These are phyloP conservation scores for Rhizophora apiculata DNA, from an alignment of 345 rosid species.

Conservation along the genomic window DNA sequence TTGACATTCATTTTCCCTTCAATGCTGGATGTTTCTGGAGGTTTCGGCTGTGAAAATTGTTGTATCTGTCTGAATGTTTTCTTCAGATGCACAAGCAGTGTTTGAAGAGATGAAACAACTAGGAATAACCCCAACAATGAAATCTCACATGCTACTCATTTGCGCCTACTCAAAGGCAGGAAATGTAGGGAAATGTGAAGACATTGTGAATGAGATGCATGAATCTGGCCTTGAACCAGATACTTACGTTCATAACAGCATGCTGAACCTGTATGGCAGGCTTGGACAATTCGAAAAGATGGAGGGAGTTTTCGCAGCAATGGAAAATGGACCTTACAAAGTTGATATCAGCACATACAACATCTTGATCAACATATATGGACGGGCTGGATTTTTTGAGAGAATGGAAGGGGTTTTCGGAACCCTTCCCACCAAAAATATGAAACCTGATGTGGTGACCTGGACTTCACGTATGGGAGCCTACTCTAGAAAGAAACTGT, in stretches of 20 bases:
- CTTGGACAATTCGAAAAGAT: slow-evolving; percentile 70
- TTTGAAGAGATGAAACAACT: slow-evolving; percentile 81
- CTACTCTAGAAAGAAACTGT: slow-evolving; percentile 78
- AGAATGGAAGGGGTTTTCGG: slow-evolving; percentile 60
- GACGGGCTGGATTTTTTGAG: slow-evolving; percentile 68
- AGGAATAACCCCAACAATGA: slow-evolving; percentile 80
- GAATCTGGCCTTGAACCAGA: slow-evolving; percentile 71
- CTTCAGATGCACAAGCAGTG: slow-evolving; percentile 68
- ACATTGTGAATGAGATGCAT: slow-evolving; percentile 62
- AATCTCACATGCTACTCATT: slow-evolving; percentile 86
- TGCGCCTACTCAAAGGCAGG: slow-evolving; percentile 78
- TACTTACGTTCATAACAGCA: slow-evolving; percentile 74
- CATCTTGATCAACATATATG: slow-evolving; percentile 76
- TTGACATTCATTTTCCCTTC: not conserved
- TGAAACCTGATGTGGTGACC: slow-evolving; percentile 76
- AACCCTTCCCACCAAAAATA: slow-evolving; percentile 35
- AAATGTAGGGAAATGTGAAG: slow-evolving; percentile 65
- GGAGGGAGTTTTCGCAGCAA: slow-evolving; percentile 62
- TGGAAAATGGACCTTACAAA: slow-evolving; percentile 55
- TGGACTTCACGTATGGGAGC: slow-evolving; percentile 87
- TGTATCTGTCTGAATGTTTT: not conserved
- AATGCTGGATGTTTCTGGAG: not conserved
- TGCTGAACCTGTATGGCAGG: slow-evolving; percentile 79
- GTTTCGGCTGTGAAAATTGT: not conserved
- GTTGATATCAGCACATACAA: slow-evolving; percentile 78